phyloP scores from a whole-genome alignment of 75 land plant species.

The Pinus albicaulis region DNA sequence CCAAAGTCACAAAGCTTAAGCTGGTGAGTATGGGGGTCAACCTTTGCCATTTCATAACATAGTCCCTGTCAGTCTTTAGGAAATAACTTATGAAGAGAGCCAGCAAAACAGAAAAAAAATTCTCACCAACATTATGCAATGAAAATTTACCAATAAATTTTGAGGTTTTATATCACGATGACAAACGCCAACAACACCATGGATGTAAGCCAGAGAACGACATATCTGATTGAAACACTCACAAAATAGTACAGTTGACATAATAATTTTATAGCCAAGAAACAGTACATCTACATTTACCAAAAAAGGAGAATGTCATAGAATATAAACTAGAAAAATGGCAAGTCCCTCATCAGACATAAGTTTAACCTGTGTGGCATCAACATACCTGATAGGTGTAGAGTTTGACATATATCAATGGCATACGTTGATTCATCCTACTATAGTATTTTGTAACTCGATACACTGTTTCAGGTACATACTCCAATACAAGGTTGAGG shows the following conservation, averaged over 20 bases:
- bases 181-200: slow-evolving; percentile 75
- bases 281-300: neutral
- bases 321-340: too few species aligned
- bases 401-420: slow-evolving; percentile 81
- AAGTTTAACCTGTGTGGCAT: too few species aligned
- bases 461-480: slow-evolving; percentile 93
- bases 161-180: slow-evolving; percentile 93
- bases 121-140: neutral
- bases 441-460: slow-evolving; percentile 67
- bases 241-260: too few species aligned
- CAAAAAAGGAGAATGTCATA: neutral
- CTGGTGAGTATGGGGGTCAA: slow-evolving; percentile 95
- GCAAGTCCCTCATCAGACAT: too few species aligned
- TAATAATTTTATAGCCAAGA: neutral
- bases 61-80: neutral
- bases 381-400: slow-evolving; percentile 75
- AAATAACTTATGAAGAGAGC: neutral
- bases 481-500: slow-evolving; percentile 96
- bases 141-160: slow-evolving; percentile 54
- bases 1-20: slow-evolving; percentile 95
- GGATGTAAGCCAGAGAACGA: slow-evolving; percentile 79
- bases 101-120: neutral
- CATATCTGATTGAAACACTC: slow-evolving; percentile 52
- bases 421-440: slow-evolving; percentile 71
- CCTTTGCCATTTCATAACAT: slow-evolving; percentile 30